Evolutionary conservation across 129 eudicot species (phyloP).

Genomic region (Scalesia atractyloides): DNA sequence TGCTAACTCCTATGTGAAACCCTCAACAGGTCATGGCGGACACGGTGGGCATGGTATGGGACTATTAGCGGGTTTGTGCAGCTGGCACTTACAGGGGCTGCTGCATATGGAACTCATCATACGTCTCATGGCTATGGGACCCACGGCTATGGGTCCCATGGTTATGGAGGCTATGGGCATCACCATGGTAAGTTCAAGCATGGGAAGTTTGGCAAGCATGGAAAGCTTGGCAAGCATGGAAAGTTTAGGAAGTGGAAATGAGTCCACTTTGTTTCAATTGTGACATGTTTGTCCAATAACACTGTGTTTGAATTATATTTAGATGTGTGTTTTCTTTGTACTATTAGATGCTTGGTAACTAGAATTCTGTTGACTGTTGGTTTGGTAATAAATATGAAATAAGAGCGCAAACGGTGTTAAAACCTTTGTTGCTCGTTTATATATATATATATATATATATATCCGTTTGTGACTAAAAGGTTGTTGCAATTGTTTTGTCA

Average conservation of each 20-base stretch:
- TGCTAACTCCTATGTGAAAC: background rate
- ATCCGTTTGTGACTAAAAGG: too few relatives aligned
- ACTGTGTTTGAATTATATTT: background rate
- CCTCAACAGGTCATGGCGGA: constrained; percentile 29
- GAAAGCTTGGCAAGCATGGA: constrained; percentile 32
- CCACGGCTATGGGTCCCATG: constrained; percentile 30
- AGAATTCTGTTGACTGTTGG: constrained; percentile 1
- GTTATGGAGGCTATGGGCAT: constrained; percentile 36
- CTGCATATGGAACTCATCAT: constrained; percentile 26
- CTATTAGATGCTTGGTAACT: constrained; percentile 11
- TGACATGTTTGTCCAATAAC: background rate
- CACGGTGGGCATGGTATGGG: constrained; percentile 22
- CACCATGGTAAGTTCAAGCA: constrained; percentile 47
- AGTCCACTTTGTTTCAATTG: background rate
- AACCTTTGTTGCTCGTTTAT: background rate
- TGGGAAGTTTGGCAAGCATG: constrained; percentile 37
- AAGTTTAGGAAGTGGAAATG: constrained; percentile 40
- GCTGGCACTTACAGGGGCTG: constrained; percentile 31
- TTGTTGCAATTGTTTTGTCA: too few relatives aligned
- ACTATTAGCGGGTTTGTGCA: constrained; percentile 33
- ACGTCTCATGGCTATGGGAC: constrained; percentile 34
- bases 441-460: too few relatives aligned
- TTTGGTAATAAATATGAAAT: constrained; percentile 17
- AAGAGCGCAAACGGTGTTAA: constrained; percentile 14
- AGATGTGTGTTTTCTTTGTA: constrained; percentile 6